Evolutionary conservation across 1,284 basidiomycete species (phyloP), one percentile per base, ranked within the genome.

Genomic region (Boletus semigastroideus): DNA sequence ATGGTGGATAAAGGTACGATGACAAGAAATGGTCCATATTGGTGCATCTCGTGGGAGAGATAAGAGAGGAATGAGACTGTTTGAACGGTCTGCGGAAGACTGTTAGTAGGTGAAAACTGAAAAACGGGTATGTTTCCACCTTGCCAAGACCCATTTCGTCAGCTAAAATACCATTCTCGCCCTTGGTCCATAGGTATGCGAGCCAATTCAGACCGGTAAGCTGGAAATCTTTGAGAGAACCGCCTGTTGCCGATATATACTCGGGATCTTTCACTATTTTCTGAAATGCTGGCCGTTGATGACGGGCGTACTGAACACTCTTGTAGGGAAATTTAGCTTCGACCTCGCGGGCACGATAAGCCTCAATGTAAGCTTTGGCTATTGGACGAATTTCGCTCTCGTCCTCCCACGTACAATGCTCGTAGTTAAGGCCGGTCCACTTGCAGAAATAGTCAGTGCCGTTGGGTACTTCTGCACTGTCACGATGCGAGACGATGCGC

Each of bases 131-230:
- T 48, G 13, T 31, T 46, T 52, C 25, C 37, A 88, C 89, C 82
- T 99, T 99, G 49, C 97, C 97, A 17, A 99, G 87, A 70, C 97
- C 97, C 97, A 99, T 99, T 80, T 99, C 97, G 67, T 99, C 97
- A 1, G 97, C 97, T 28, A 99, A 77, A 60, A 99, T 98, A 30
- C 97, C 97, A 66, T 98, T 98, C 62, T 97, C 90, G 20, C 92
- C 92, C 61, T 94, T 86, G 63, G 83, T 87, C 96, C 96, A 99
- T 9, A 96, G 77, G 70, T 97, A 99, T 1, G 93, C 92, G 20
- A 99, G 81, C 97, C 97, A 99, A 70, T 99, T 99, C 58, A 99
- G 78, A 31, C 97, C 97, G 1, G 94, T 98, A 49, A 99, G 79
- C 75, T 99, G 97, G 78, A 99, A 99, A 61, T 98, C 96, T 72